phyloP scores from a whole-genome alignment of 2,329 filamentous ascomycete species.

The Botryotinia globosa region DNA sequence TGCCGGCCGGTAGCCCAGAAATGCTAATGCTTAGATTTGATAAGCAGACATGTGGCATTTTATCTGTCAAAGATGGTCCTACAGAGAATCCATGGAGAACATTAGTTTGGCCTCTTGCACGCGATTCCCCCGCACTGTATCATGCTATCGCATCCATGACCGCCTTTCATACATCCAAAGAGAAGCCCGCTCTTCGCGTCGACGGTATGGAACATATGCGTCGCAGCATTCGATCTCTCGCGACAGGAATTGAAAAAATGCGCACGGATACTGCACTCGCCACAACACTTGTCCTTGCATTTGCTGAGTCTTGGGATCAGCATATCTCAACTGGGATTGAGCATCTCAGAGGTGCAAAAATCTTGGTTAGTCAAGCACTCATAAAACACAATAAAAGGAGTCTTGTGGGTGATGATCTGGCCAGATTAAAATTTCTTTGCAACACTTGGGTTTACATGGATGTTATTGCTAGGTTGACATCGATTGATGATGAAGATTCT shows the following conservation, averaged over 20 bases:
- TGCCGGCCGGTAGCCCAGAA: slow-evolving; percentile 54
- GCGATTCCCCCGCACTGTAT: slow-evolving; percentile 61
- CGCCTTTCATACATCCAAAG: slow-evolving; percentile 63
- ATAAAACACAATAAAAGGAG: slow-evolving; percentile 44
- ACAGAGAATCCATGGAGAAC: slow-evolving; percentile 71
- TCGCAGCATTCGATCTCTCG: slow-evolving; percentile 58
- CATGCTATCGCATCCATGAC: slow-evolving; percentile 68
- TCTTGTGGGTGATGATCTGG: slow-evolving; percentile 48
- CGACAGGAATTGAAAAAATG: slow-evolving; percentile 60
- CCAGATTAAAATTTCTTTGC: slow-evolving; percentile 62
- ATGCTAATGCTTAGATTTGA: slow-evolving; percentile 63
- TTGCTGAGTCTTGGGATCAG: slow-evolving; percentile 69
- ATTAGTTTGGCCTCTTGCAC: slow-evolving; percentile 66
- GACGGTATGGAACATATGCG: slow-evolving; percentile 68
- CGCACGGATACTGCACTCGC: slow-evolving; percentile 63
- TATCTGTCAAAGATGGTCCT: slow-evolving; percentile 67
- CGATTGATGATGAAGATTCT: slow-evolving; percentile 50
- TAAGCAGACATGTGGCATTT: slow-evolving; percentile 64
- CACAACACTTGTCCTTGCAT: slow-evolving; percentile 66
- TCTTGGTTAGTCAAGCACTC: slow-evolving; percentile 59
- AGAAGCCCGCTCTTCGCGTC: slow-evolving; percentile 54
- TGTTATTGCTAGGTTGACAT: slow-evolving; percentile 66
- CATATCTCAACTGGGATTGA: slow-evolving; percentile 67
- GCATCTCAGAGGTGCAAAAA: slow-evolving; percentile 65
- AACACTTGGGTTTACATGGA: slow-evolving; percentile 75